Base-by-base conservation (phyloP, 2,329 filamentous ascomycete genomes). In the Ophiostoma novo-ulmi region DNA sequence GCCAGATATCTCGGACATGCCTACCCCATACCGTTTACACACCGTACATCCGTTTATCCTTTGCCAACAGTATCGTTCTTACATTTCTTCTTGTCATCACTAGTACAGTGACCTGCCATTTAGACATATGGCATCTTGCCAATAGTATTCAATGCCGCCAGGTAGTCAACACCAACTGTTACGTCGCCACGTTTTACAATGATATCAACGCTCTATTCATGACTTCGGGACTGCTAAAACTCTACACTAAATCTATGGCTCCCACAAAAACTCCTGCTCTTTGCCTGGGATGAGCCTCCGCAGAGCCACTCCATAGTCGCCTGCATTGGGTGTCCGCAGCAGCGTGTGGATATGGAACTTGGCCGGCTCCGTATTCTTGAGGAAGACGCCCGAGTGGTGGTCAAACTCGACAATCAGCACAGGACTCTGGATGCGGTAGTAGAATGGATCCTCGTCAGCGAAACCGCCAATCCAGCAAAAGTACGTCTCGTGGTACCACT, bases 271-370 rank as follows among this genome's bases (percentile, higher is more conserved):
- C 1, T 22, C 66, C 58, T 71, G 70, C 67, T 71, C 66, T 22
- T 5, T 10, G 5, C 70, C 55, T 10, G 90, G 58, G 38, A 71
- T 66, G 14, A 71, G 10, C 11, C 66, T 41, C n/a, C 81, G 76
- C 68, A 86, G 70, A 0, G 83, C 84, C 79, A 83, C 85, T 0
- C 91, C 91, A 77, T 94, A 94, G 76, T 94, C 91, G 0, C 91
- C 91, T 0, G 81, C 87, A 77, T 94, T 94, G 0, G 91, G 91
- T 41, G 87, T 89, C 48, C 91, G 80, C 73, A 92, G 79, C 69
- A 92, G 79, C 0, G 91, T 94, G 77, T 94, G 91, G 31, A 92
- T 91, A 75, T 94, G 91, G 75, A 92, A 94, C 78, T 91, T 91
- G 41, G 88, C 88, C 0, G 91, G 91, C 78, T 91, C 86, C 68